phyloP scores from a whole-genome alignment of 2,329 filamentous ascomycete genomes.

The Cladosporium cucumerinum region DNA sequence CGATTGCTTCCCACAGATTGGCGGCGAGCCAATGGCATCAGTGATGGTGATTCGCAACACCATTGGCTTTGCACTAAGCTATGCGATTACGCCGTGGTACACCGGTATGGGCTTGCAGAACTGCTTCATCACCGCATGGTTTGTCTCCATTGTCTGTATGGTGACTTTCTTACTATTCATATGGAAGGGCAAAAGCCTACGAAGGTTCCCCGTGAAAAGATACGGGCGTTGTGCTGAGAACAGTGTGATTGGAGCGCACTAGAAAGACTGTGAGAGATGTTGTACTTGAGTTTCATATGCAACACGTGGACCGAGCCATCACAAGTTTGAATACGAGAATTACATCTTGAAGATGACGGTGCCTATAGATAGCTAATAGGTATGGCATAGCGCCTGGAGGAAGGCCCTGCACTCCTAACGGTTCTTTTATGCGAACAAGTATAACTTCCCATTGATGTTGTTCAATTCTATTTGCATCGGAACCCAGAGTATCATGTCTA shows the following conservation, averaged over 20 bases:
- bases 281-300: not conserved
- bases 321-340: not conserved
- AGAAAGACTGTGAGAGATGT: not conserved
- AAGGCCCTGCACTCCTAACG: not conserved
- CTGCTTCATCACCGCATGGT: slow-evolving; percentile 32
- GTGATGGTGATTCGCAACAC: slow-evolving; percentile 49
- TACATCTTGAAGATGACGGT: not conserved
- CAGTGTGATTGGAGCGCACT: not conserved
- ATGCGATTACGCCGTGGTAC: slow-evolving; percentile 50
- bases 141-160: slow-evolving; percentile 22
- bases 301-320: not conserved
- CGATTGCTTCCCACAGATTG: slow-evolving; percentile 46
- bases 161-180: slow-evolving; percentile 23
- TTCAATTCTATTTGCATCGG: not conserved
- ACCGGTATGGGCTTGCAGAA: slow-evolving; percentile 41
- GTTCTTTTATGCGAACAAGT: not conserved
- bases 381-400: not conserved
- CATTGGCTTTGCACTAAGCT: slow-evolving; percentile 47
- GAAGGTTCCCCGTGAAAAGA: slow-evolving; percentile 14
- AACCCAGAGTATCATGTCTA: not conserved
- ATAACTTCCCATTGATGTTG: not conserved
- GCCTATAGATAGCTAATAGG: not conserved
- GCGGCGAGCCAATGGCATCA: slow-evolving; percentile 46
- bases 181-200: slow-evolving; percentile 22
- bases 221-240: not conserved